These are phyloP conservation scores for Nothophoma quercina DNA, from an alignment of 2,329 filamentous ascomycete species.

Conservation along the genomic window DNA sequence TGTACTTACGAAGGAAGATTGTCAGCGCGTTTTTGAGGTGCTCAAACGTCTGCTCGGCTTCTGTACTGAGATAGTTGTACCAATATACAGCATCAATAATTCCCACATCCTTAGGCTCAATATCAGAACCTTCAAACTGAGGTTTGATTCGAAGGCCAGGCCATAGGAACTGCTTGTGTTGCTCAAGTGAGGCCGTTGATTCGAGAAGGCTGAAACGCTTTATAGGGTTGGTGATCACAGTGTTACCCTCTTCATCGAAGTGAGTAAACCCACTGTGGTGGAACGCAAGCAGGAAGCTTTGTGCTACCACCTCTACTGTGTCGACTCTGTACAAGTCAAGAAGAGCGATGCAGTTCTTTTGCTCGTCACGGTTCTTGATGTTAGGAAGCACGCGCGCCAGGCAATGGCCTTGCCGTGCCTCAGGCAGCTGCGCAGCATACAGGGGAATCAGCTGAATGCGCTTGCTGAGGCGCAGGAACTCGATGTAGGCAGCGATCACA, in stretches of 20 bases:
- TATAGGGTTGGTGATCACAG: conserved; percentile 38
- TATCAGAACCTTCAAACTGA: conserved; percentile 67
- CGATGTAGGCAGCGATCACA: conserved; percentile 82
- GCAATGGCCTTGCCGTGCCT: conserved; percentile 70
- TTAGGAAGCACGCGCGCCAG: conserved; percentile 80
- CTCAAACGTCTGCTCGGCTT: conserved; percentile 66
- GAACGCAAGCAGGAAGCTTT: conserved; percentile 63
- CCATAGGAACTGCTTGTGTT: conserved; percentile 52
- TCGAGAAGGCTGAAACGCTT: conserved; percentile 58
- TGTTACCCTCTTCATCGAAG: conserved; percentile 24
- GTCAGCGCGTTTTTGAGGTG: conserved; percentile 78
- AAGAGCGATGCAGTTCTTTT: conserved; percentile 73
- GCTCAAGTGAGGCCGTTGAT: conserved; percentile 47
- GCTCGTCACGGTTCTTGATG: conserved; percentile 70
- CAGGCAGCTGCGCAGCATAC: conserved; percentile 81
- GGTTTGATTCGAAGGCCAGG: conserved; percentile 70
- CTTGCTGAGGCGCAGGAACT: conserved; percentile 74
- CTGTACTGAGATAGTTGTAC: conserved; percentile 77
- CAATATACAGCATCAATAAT: conserved; percentile 85
- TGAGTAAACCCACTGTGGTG: conserved; percentile 37
- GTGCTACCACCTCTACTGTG: conserved; percentile 74
- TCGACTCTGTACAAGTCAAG: conserved; percentile 80
- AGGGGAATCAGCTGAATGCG: conserved; percentile 83
- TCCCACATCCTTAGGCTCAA: conserved; percentile 70
- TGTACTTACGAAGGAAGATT: conserved; percentile 79